phyloP scores from a whole-genome alignment of 768 basidiomycete genomes.

The Amanita subjunquillea region DNA sequence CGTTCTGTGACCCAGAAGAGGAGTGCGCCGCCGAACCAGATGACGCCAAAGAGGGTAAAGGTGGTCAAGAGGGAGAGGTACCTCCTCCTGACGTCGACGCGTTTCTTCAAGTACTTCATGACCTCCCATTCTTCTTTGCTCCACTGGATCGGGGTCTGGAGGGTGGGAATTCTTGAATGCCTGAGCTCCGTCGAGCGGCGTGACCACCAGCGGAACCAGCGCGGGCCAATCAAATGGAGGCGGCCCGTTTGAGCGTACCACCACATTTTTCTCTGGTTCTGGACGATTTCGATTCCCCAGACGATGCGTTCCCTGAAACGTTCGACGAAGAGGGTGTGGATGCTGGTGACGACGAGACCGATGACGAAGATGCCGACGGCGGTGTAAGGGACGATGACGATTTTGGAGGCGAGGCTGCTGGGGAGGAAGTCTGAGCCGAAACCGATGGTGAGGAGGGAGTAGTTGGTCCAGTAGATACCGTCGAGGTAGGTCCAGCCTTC shows the following conservation, averaged over 20 bases:
- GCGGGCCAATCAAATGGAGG: not conserved
- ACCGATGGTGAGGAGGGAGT: slow-evolving; percentile 30
- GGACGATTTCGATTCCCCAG: slow-evolving; percentile 16
- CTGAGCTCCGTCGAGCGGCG: not conserved
- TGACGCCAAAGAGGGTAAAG: slow-evolving; percentile 16
- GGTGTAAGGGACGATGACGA: slow-evolving; percentile 27
- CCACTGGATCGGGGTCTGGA: slow-evolving; percentile 16
- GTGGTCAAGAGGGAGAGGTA: slow-evolving; percentile 20
- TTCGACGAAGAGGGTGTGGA: slow-evolving; percentile 27
- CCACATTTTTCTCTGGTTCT: slow-evolving; percentile 21
- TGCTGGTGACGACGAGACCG: slow-evolving; percentile 27
- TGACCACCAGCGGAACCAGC: not conserved
- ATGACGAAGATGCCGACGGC: slow-evolving; percentile 27
- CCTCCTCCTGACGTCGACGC: slow-evolving; percentile 14
- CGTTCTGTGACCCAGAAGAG: slow-evolving; percentile 25
- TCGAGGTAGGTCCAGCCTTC: slow-evolving; percentile 28
- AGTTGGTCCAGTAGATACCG: slow-evolving; percentile 32
- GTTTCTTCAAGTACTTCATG: slow-evolving; percentile 23
- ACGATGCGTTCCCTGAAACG: slow-evolving; percentile 23
- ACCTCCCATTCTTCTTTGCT: slow-evolving; percentile 25
- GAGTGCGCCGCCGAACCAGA: slow-evolving; percentile 27
- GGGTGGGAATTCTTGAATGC: slow-evolving; percentile 9
- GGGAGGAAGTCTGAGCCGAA: slow-evolving; percentile 29
- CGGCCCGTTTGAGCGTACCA: slow-evolving; percentile 3
- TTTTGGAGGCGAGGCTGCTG: slow-evolving; percentile 14